Evolutionary conservation across 2,329 filamentous ascomycete species (phyloP), one percentile per base, ranked within the genome.

Genomic region (Aureobasidium zeae): DNA sequence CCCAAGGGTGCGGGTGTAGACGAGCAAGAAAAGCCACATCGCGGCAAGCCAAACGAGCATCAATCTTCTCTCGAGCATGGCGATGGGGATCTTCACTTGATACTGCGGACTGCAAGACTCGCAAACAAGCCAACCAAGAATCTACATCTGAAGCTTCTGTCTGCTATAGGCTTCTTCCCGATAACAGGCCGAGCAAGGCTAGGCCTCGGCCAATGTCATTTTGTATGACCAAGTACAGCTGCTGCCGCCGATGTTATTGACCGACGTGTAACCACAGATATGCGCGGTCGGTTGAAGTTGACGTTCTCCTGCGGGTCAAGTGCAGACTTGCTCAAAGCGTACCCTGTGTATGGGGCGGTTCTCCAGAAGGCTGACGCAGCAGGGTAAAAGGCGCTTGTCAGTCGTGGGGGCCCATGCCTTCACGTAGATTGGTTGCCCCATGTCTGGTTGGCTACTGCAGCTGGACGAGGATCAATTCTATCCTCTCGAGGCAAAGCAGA

Each of bases 61-160:
- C 13, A 3, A n/a, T n/a, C n/a, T n/a, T n/a, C n/a, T n/a, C n/a
- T n/a, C 20, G 20, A 41, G 5, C 24, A 17, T 29, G 24, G 11
- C n/a, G 9, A 31, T 32, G 11, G 37, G 28, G 37, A 41, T 41
- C 37, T 41, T 41, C 37, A 41, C 28, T 41, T 26, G 19, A 39
- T 21, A n/a, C 36, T 16, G 30, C 36, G 16, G 5, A n/a, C n/a
- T n/a, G n/a, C n/a, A n/a, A n/a, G n/a, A n/a, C n/a, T n/a, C n/a
- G n/a, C n/a, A 39, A 30, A 30, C 25, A 30, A n/a, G 36, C 36
- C 20, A 29, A 39, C 2, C n/a, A 26, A n/a, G 36, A 19, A 16
- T 25, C 35, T 38, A 16, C 11, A 29, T 29, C 36, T 39, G 36
- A 29, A 30, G n/a, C 25, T 39, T 30, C 36, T n/a, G n/a, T n/a